Evolutionary conservation across 441 rosid species (phyloP), one percentile per base, ranked within the genome.

Genomic region (Pelargonium cotyledonis): DNA sequence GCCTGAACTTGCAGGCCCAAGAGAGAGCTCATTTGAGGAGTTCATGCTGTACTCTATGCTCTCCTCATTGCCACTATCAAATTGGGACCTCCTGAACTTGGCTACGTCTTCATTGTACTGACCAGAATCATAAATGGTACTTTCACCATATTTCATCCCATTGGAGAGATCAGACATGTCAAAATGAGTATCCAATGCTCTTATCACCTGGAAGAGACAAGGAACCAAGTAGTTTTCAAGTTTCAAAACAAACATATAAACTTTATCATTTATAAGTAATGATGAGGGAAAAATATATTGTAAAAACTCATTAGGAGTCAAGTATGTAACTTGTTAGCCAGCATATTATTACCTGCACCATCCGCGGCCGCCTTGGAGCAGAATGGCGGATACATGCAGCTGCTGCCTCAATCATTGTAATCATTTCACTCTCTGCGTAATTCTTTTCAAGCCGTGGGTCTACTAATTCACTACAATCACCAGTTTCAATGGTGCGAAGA

Each of bases 81-180:
- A 90, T 44, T 96, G 96, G 88, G 90, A 87, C 79, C 96, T 86
- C 75, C 76, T 85, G 80, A 91, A 87, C 82, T 84, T 79, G 82
- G 91, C 84, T 49, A 95, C 90, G 73, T 95, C 94, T 65, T 83
- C 96, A 71, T 92, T 85, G 73, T 88, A 96, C 76, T 86, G 80
- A 8, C 92, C 92, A 2, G 96, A 85, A 84, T 90, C 85, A 49
- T 78, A 86, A 23, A 85, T 72, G 80, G 84, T 90, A 71, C 99
- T 95, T 80, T 91, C 89, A 29, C 97, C 99, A 16, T 89, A 80
- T 82, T 75, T 89, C 97, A 95, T 87, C 68, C 99, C 99, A 41
- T 92, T 95, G 8, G 77, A 83, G 62, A 95, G 84, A 80, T 95
- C 99, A 11, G 83, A 76, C 21, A 81, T 72, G 35, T 85, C 88